Conservation (phyloP, 805 yeast genomes). For the Cyberlindnera saturnus region DNA sequence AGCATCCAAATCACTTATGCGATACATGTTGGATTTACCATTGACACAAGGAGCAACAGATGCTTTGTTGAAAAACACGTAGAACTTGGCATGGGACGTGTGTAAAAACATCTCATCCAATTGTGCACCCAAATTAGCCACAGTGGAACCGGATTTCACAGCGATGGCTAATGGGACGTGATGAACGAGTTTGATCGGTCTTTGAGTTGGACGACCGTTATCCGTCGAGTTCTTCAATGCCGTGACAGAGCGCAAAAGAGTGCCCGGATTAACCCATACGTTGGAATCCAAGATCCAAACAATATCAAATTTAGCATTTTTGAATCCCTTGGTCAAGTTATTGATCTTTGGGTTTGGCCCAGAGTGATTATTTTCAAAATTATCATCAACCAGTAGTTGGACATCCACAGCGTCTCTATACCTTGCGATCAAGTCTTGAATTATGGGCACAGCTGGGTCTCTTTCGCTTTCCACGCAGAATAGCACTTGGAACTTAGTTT, state of each 20-base stretch:
- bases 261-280: conserved; percentile 67
- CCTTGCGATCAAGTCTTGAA: conserved; percentile 39
- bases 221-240: conserved; percentile 44
- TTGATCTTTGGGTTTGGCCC: conserved; percentile 91
- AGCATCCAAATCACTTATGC: conserved; percentile 56
- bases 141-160: conserved; percentile 12
- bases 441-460: conserved; percentile 64
- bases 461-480: conserved; percentile 62
- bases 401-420: conserved; percentile 52
- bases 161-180: conserved; percentile 70
- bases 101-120: conserved; percentile 82
- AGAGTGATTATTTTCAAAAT: conserved; percentile 36
- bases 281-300: conserved; percentile 85
- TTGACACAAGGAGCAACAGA: conserved; percentile 84
- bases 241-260: conserved; percentile 57
- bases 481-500: conserved; percentile 53
- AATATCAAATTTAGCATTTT: conserved; percentile 60
- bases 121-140: conserved; percentile 45
- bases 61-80: conserved; percentile 67
- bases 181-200: conserved; percentile 64
- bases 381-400: conserved; percentile 40
- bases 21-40: conserved; percentile 80
- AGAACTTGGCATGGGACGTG: conserved; percentile 82
- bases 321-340: conserved; percentile 77
- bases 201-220: conserved; percentile 36